phyloP scores from a whole-genome alignment of 331 rosid genomes.

The Prunus yedoensis region DNA sequence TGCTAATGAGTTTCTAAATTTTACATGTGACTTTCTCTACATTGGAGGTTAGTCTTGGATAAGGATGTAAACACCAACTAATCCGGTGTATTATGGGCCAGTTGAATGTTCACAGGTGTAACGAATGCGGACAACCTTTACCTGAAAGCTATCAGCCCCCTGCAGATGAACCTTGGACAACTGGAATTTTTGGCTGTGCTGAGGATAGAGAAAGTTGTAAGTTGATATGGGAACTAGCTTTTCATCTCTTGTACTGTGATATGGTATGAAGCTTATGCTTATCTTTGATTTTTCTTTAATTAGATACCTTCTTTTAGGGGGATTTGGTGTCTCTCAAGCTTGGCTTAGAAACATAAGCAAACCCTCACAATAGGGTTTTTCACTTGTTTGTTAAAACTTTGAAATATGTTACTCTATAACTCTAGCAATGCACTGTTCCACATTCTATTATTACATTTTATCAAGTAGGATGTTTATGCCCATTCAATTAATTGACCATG shows the following conservation, averaged over 20 bases:
- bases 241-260: neutral
- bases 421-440: neutral
- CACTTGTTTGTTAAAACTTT: neutral
- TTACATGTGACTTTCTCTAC: neutral
- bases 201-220: constrained; percentile 93
- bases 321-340: neutral
- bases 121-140: constrained; percentile 88
- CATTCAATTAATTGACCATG: neutral
- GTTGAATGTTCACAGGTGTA: constrained; percentile 77
- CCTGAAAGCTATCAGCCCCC: constrained; percentile 95
- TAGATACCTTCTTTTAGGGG: neutral
- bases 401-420: neutral
- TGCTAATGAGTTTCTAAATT: neutral
- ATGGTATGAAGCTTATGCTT: neutral
- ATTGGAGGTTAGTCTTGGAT: neutral
- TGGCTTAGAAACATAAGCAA: neutral
- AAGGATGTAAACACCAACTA: constrained; percentile 1
- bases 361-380: neutral
- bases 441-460: neutral
- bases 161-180: constrained; percentile 93
- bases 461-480: neutral
- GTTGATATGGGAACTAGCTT: constrained; percentile 34
- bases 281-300: neutral
- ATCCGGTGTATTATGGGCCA: constrained; percentile 27
- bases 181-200: constrained; percentile 86